phyloP scores from a whole-genome alignment of 371 early-diverging fungal genomes.

The Actinomucor elegans region DNA sequence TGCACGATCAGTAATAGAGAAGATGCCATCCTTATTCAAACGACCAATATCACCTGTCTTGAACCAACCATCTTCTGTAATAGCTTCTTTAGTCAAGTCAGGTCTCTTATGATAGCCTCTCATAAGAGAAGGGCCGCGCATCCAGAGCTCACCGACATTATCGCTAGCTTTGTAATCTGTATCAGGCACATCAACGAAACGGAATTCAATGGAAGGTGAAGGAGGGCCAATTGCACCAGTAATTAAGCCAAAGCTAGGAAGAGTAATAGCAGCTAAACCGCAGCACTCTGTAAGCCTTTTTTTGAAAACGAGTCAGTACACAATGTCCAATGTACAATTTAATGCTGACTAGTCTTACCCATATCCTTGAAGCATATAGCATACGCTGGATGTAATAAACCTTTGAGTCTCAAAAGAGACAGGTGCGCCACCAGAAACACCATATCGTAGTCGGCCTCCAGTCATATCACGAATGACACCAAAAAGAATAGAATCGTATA shows the following conservation, averaged over 20 bases:
- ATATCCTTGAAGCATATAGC: constrained; percentile 80
- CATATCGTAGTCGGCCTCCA: constrained; percentile 84
- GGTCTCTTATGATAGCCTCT: constrained; percentile 85
- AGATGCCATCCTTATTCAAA: constrained; percentile 70
- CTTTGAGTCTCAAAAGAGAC: constrained; percentile 82
- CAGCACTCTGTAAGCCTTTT: constrained; percentile 56
- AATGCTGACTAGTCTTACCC: no score
- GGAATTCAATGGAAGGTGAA: constrained; percentile 72
- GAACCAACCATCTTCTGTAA: constrained; percentile 90
- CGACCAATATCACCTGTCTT: constrained; percentile 95
- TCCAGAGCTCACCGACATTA: constrained; percentile 79
- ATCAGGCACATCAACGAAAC: constrained; percentile 82
- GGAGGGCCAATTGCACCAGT: constrained; percentile 76
- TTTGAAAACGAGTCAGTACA: no score
- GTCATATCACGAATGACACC: constrained; percentile 73
- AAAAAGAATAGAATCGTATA: constrained; percentile 80
- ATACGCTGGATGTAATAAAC: constrained; percentile 77
- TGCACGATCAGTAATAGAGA: constrained; percentile 77
- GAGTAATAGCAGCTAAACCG: constrained; percentile 54
- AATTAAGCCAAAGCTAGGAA: constrained; percentile 40
- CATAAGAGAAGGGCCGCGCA: constrained; percentile 91
- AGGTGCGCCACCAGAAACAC: constrained; percentile 94
- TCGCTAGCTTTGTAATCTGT: constrained; percentile 73
- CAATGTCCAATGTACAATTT: neutral
- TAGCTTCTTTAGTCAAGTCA: constrained; percentile 73